Percentiles rank a stretch among this genome's conserved stretches.
Conservation (phyloP, 106 monocot species). For the Dendrobium nobile region DNA sequence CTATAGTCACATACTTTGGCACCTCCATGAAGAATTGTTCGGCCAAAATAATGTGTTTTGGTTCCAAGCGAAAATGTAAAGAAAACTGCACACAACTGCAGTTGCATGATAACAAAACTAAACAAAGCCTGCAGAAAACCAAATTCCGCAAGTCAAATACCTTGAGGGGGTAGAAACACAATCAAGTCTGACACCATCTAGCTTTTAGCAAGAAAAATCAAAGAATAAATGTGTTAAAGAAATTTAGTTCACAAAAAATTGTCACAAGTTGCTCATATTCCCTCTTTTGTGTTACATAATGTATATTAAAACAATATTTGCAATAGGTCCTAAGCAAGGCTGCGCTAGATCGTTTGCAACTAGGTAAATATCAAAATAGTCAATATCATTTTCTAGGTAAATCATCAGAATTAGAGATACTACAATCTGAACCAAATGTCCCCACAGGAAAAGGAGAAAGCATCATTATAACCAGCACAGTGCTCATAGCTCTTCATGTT, state of each 20-base stretch:
- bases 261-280: not conserved
- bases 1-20: constrained; percentile 49
- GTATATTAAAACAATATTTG: not conserved
- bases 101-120: constrained; percentile 92
- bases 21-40: constrained; percentile 99
- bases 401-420: not conserved
- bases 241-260: not conserved
- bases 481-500: not conserved
- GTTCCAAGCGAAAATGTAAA: constrained; percentile 99
- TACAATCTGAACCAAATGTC: not conserved
- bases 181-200: not conserved
- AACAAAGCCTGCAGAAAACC: constrained; percentile 66
- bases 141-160: not conserved
- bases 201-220: not conserved
- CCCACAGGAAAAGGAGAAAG: not conserved
- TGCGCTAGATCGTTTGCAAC: not conserved
- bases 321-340: not conserved
- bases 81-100: constrained; percentile 84
- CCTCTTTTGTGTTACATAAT: not conserved
- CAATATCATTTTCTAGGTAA: not conserved
- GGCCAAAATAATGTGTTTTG: constrained; percentile 90
- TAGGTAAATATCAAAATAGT: not conserved
- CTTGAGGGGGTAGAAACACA: not conserved
- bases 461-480: not conserved
- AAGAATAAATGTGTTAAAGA: not conserved